Percentiles rank a stretch among this genome's conserved stretches.
Conservation (phyloP, 2,329 filamentous ascomycete species). For the Beauveria sp. region DNA sequence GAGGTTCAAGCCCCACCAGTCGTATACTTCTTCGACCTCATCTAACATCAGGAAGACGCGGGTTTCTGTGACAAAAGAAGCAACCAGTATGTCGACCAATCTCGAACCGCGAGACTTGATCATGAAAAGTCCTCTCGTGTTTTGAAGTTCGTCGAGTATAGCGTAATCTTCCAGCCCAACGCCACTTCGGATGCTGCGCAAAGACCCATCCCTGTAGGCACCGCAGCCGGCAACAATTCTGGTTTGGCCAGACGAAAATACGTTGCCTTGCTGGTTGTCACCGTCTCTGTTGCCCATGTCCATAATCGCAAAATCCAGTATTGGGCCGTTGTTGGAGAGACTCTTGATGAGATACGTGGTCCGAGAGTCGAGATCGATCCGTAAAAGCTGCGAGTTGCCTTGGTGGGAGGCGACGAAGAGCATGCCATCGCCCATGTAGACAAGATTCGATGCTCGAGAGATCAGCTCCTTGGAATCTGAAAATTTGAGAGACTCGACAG, state of each 20-base stretch:
- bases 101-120: conserved; percentile 44
- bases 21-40: conserved; percentile 79
- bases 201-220: conserved; percentile 77
- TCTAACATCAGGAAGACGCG: conserved; percentile 72
- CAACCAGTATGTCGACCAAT: conserved; percentile 62
- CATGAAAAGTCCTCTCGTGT: conserved; percentile 66
- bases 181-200: conserved; percentile 86
- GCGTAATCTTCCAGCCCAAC: conserved; percentile 87
- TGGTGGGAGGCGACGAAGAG: conserved; percentile 89
- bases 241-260: conserved; percentile 92
- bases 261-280: conserved; percentile 67
- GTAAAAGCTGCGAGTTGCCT: conserved; percentile 80
- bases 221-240: conserved; percentile 90
- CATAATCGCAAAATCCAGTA: conserved; percentile 92
- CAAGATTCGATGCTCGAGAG: conserved; percentile 67
- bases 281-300: conserved; percentile 83
- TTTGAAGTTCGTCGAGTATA: conserved; percentile 68
- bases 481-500: conserved; percentile 43
- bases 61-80: conserved; percentile 78
- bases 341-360: conserved; percentile 63
- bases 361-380: conserved; percentile 36
- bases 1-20: conserved; percentile 64
- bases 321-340: conserved; percentile 70
- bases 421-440: conserved; percentile 66
- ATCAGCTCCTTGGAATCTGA: conserved; percentile 34